Evolutionary conservation across 176 grass and related monocot species (phyloP).

Genomic region (Oryza glumipatula): DNA sequence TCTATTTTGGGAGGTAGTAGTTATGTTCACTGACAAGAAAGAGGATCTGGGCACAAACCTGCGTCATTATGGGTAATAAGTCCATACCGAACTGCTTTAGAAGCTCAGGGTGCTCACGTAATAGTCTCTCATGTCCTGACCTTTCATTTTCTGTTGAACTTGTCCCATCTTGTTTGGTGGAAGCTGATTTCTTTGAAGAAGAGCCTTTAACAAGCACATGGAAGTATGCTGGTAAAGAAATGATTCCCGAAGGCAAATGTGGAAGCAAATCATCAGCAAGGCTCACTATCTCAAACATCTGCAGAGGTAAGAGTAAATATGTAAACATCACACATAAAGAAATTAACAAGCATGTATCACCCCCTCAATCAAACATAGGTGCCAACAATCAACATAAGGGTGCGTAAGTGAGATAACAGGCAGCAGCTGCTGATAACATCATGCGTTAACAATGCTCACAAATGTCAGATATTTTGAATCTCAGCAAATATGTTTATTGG

Average conservation of each 20-base stretch:
- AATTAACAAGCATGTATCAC: constrained; percentile 25
- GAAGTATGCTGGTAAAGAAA: constrained; percentile 70
- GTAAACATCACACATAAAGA: constrained; percentile 4
- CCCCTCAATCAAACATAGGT: constrained; percentile 7
- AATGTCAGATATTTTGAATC: neutral
- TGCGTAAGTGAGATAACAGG: constrained; percentile 17
- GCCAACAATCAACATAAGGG: constrained; percentile 4
- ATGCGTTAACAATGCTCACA: neutral
- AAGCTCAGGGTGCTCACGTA: constrained; percentile 88
- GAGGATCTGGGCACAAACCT: constrained; percentile 47
- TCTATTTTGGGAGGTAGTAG: neutral
- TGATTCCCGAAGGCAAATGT: constrained; percentile 74
- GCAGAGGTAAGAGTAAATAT: constrained; percentile 39
- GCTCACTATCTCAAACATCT: constrained; percentile 95
- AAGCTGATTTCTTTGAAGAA: constrained; percentile 58
- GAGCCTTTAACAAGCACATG: constrained; percentile 66
- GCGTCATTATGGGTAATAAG: constrained; percentile 81
- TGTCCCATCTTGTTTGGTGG: constrained; percentile 63
- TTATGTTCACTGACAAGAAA: neutral
- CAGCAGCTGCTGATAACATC: constrained; percentile 18
- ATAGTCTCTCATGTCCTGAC: constrained; percentile 79
- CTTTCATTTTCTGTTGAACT: constrained; percentile 67
- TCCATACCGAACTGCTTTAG: constrained; percentile 89
- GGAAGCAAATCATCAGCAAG: constrained; percentile 93
- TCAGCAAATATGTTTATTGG: neutral